Conservation (phyloP, 179 eudicot genomes). For the Actinidia arguta region DNA sequence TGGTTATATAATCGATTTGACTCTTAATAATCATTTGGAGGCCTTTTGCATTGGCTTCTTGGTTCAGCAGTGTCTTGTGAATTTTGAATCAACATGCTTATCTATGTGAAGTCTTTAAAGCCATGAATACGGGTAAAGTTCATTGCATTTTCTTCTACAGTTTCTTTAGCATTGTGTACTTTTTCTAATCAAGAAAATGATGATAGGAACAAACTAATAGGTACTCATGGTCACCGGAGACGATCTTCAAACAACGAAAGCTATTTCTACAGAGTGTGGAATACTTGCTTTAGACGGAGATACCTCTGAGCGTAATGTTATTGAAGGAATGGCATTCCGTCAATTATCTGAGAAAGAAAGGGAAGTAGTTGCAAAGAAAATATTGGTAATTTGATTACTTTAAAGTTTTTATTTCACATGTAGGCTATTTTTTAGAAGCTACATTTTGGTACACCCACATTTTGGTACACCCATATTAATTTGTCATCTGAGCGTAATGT, state of each 20-base stretch:
- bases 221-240: constrained; percentile 99
- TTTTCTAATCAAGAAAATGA: constrained; percentile 9
- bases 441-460: neutral
- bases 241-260: constrained; percentile 93
- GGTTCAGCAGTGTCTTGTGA: too few relatives aligned
- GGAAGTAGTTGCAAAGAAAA: constrained; percentile 58
- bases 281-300: constrained; percentile 67
- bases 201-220: constrained; percentile 35
- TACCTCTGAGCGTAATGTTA: constrained; percentile 54
- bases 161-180: neutral
- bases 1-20: too few relatives aligned
- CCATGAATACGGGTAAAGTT: too few relatives aligned
- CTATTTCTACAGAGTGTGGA: constrained; percentile 91
- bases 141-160: too few relatives aligned
- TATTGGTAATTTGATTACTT: constrained; percentile 48
- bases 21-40: too few relatives aligned
- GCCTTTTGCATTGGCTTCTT: too few relatives aligned
- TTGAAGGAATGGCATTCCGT: constrained; percentile 84
- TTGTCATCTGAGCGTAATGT: constrained; percentile 10
- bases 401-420: neutral
- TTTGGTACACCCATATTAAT: neutral
- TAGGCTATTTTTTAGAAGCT: too few relatives aligned
- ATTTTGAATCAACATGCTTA: too few relatives aligned
- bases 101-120: too few relatives aligned
- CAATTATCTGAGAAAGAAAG: constrained; percentile 78